These are phyloP conservation scores for Aspergillus spinulosporus DNA, from an alignment of 2,329 filamentous ascomycete genomes.

Conservation along the genomic window DNA sequence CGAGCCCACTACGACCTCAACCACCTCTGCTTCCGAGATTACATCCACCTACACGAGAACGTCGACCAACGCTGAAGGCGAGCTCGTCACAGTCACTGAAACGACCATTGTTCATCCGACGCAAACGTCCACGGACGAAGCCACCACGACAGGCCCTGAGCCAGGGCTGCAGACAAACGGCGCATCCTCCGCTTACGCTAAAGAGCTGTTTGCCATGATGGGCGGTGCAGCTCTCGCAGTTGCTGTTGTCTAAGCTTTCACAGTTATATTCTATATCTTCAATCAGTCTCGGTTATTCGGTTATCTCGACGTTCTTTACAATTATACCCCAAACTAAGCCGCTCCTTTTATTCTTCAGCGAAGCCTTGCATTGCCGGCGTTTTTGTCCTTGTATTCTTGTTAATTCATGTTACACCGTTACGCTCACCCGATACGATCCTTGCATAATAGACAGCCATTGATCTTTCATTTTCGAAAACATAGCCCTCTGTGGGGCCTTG, in stretches of 20 bases:
- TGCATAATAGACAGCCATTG: constrained; percentile 3
- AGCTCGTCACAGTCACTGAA: constrained; percentile 44
- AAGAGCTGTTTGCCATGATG: constrained; percentile 41
- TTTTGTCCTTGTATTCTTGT: not conserved
- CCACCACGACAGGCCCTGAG: constrained; percentile 26
- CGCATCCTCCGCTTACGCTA: constrained; percentile 31
- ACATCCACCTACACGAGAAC: constrained; percentile 30
- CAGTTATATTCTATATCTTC: not conserved
- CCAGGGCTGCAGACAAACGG: constrained; percentile 45
- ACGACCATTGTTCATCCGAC: constrained; percentile 47
- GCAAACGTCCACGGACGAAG: constrained; percentile 26
- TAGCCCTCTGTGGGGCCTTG: not conserved
- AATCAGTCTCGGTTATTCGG: not conserved
- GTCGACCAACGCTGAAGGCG: constrained; percentile 38
- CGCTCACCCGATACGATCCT: constrained; percentile 9
- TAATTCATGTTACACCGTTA: constrained; percentile 1
- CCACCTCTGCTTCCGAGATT: constrained; percentile 33
- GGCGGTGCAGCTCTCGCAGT: constrained; percentile 44
- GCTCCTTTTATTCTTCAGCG: constrained; percentile 1
- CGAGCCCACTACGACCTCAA: constrained; percentile 13
- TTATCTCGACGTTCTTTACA: constrained; percentile 1
- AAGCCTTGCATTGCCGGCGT: constrained; percentile 15
- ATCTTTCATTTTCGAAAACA: not conserved
- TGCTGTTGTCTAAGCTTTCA: constrained; percentile 35
- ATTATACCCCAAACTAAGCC: not conserved